These are phyloP conservation scores for Barbarea vulgaris DNA, from an alignment of 345 rosid genomes.

Conservation along the genomic window DNA sequence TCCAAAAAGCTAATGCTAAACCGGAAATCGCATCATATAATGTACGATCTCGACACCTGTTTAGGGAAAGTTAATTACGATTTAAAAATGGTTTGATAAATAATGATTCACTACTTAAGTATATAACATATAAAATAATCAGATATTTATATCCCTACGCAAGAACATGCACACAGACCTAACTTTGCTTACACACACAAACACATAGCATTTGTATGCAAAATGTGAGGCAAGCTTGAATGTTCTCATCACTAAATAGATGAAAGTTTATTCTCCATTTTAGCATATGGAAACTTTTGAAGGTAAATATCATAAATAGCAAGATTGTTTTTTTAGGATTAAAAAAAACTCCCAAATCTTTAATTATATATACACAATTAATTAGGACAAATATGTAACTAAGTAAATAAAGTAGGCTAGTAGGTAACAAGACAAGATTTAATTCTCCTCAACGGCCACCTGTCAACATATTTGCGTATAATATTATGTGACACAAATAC, in stretches of 20 bases:
- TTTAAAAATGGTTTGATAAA: not conserved
- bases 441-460: conserved; percentile 29
- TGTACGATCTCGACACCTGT: conserved; percentile 38
- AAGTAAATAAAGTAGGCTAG: conserved; percentile 30
- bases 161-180: conserved; percentile 21
- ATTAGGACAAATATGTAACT: not conserved
- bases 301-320: not conserved
- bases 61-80: conserved; percentile 19
- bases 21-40: conserved; percentile 16
- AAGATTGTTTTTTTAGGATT: too few relatives aligned
- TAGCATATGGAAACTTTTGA: not conserved
- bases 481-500: conserved; percentile 12
- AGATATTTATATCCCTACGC: conserved; percentile 6
- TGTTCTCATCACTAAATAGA: not conserved
- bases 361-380: not conserved
- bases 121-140: not conserved
- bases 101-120: conserved; percentile 10
- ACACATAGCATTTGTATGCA: not conserved
- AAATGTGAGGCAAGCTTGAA: not conserved
- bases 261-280: too few relatives aligned
- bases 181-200: conserved; percentile 16
- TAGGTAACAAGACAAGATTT: conserved; percentile 30
- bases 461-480: conserved; percentile 12
- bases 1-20: conserved; percentile 32
- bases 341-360: too few relatives aligned